Evolutionary conservation across 257 asterid species (phyloP), one percentile per base, ranked within the genome.

Genomic region (Forsythia suspensa): DNA sequence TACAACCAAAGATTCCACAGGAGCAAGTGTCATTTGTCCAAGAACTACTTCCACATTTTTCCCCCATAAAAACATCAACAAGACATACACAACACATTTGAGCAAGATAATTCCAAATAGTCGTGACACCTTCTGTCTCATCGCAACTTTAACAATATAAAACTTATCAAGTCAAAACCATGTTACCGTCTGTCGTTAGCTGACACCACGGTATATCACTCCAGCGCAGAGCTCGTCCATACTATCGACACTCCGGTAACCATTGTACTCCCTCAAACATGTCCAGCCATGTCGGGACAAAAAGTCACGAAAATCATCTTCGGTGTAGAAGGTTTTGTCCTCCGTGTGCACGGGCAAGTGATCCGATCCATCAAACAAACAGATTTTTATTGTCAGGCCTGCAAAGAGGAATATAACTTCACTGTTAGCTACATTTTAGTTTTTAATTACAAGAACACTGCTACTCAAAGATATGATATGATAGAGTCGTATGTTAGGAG

Each of bases 191-290:
- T 7, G 10, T 41, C 2, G 10, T 43, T 51, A 82, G 42, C 69
- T 84, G 37, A 80, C 85, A 67, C 96, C 93, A 3, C 96, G 94
- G 46, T 92, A 92, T 6, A 89, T 63, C 9, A 80, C 95, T n/a
- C 90, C 93, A 0, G 95, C 94, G 75, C 88, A 85, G 36, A 92
- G 96, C 81, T 89, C 96, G 11, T 91, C 93, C 89, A 92, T 70
- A 8, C 63, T 84, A 76, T 91, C 95, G 36, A 89, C 71, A 66
- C 84, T 84, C 68, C 95, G 81, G 72, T 76, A 89, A 0, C 95
- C 91, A 65, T 82, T 84, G 85, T 81, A 91, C 85, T 91, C 95
- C 80, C 93, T 80, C 87, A 89, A 81, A 76, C 89, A 88, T 46
- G 88, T 85, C 96, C 96, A 92, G 34, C 95, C 88, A 42, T 91